Evolutionary conservation across 805 yeast species (phyloP), one percentile per base, ranked within the genome.

Genomic region (Brettanomyces sp.): DNA sequence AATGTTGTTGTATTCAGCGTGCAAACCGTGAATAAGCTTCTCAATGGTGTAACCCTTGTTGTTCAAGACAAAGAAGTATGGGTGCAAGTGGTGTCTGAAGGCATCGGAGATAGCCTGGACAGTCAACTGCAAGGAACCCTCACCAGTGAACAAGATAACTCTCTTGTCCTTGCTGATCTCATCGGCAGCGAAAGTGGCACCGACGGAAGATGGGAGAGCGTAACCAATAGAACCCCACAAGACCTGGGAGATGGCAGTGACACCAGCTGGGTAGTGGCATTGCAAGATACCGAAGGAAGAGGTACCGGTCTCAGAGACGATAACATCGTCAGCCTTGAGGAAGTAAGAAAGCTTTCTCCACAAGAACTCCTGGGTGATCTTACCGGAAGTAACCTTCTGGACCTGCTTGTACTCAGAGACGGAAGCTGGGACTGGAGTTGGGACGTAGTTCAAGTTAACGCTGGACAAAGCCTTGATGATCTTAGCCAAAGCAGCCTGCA

Each of bases 171-270:
- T 79, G 58, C 78, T 77, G 47, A 77, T 57, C 63, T 81, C 86
- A 61, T 80, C 85, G 53, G 82, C 78, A 24, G 85, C 86, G 66
- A 79, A 74, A 38, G 76, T 76, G 41, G 87, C 86, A 62, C 87
- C 87, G 49, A 77, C 63, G 23, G 80, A 68, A 41, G 85, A 79
- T 62, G 86, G 86, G 48, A 79, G 76, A 43, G 86, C 70, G 67
- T 66, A 80, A 57, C 88, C 88, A 62, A 81, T 81, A 43, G 86
- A 80, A 56, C 87, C 86, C 85, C 85, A 82, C 57, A 82, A 68
- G 45, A 80, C 86, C 69, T 81, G 88, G 46, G 86, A 79, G 50
- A 81, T 80, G 63, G 85, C 86, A 52, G 73, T 67, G 39, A 79
- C 71, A 60, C 75, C 65, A 53, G 69, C 63, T 52, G 88, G 87